Percentiles rank a stretch among this genome's conserved stretches.
These are phyloP conservation scores for Candida mattraensis DNA, from an alignment of 805 yeast species.

Conservation along the genomic window DNA sequence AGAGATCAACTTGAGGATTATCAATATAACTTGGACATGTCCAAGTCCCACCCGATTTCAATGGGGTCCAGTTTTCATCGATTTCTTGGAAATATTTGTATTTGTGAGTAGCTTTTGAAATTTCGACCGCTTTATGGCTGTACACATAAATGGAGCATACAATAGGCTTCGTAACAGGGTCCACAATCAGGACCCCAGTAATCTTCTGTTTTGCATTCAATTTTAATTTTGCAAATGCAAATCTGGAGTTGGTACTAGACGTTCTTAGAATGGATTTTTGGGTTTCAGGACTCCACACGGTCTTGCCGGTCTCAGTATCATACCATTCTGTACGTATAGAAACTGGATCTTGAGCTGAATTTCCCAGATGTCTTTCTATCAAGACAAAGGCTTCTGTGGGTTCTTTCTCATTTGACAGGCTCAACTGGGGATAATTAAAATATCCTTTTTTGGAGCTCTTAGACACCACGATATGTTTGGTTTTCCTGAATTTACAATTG, in stretches of 20 bases:
- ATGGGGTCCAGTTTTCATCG: slow-evolving; percentile 46
- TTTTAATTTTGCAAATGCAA: slow-evolving; percentile 26
- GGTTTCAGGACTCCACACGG: slow-evolving; percentile 23
- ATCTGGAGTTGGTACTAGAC: slow-evolving; percentile 32
- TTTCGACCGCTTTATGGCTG: slow-evolving; percentile 6
- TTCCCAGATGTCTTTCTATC: slow-evolving; percentile 47
- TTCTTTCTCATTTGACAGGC: slow-evolving; percentile 35
- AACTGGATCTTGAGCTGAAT: slow-evolving; percentile 12
- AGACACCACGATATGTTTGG: slow-evolving; percentile 27
- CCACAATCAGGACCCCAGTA: slow-evolving; percentile 23
- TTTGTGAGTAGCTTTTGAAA: slow-evolving; percentile 7
- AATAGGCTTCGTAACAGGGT: slow-evolving; percentile 2
- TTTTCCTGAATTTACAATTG: neutral
- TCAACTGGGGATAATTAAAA: slow-evolving; percentile 36
- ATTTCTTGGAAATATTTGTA: slow-evolving; percentile 25
- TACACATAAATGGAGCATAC: slow-evolving; percentile 14
- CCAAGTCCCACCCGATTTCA: slow-evolving; percentile 57
- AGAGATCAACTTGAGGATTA: slow-evolving; percentile 55
- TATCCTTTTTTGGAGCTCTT: slow-evolving; percentile 33
- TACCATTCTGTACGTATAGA: slow-evolving; percentile 19
- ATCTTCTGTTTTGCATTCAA: slow-evolving; percentile 20
- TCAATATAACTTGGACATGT: slow-evolving; percentile 41
- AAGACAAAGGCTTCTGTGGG: slow-evolving; percentile 44
- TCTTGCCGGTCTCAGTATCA: slow-evolving; percentile 34
- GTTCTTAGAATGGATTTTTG: slow-evolving; percentile 16